phyloP scores from a whole-genome alignment of 2,329 filamentous ascomycete genomes.

The Pezicula rhizophila region DNA sequence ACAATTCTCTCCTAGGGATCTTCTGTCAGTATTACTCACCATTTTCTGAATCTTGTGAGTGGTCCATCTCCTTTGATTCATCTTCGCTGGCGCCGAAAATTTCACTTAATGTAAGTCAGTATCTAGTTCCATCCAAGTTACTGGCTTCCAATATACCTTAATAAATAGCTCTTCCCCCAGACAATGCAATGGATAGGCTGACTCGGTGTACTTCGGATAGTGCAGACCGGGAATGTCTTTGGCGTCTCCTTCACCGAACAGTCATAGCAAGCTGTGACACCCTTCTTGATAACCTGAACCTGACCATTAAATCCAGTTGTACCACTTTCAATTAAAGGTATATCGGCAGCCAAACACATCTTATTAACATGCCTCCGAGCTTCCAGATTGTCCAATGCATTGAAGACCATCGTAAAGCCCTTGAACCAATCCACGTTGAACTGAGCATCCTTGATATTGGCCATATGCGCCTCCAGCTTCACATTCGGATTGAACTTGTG shows the following conservation, averaged over 20 bases:
- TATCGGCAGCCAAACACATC: conserved; percentile 89
- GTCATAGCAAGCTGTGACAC: conserved; percentile 91
- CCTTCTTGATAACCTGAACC: conserved; percentile 93
- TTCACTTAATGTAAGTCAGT: conserved; percentile 45
- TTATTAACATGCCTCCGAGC: conserved; percentile 91
- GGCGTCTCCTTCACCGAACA: conserved; percentile 85
- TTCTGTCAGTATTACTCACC: conserved; percentile 35
- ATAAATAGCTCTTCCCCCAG: conserved; percentile 94
- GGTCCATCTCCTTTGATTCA: conserved; percentile 71
- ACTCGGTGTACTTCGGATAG: conserved; percentile 90
- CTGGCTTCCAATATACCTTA: conserved; percentile 47
- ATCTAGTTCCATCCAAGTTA: conserved; percentile 1
- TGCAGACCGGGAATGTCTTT: conserved; percentile 93
- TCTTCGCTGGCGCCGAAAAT: conserved; percentile 91
- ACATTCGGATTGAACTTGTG: conserved; percentile 84
- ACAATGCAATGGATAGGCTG: conserved; percentile 98
- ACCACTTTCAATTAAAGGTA: conserved; percentile 91
- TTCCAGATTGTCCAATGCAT: conserved; percentile 92
- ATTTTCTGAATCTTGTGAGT: conserved; percentile 76
- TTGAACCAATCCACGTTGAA: conserved; percentile 89
- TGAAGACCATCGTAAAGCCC: conserved; percentile 82
- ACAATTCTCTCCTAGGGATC: conserved; percentile 6
- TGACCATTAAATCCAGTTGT: conserved; percentile 98
- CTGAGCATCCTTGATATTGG: conserved; percentile 84
- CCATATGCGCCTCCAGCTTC: conserved; percentile 82